phyloP scores from a whole-genome alignment of 2,329 filamentous ascomycete species.

The Diaporthe aspalathi region DNA sequence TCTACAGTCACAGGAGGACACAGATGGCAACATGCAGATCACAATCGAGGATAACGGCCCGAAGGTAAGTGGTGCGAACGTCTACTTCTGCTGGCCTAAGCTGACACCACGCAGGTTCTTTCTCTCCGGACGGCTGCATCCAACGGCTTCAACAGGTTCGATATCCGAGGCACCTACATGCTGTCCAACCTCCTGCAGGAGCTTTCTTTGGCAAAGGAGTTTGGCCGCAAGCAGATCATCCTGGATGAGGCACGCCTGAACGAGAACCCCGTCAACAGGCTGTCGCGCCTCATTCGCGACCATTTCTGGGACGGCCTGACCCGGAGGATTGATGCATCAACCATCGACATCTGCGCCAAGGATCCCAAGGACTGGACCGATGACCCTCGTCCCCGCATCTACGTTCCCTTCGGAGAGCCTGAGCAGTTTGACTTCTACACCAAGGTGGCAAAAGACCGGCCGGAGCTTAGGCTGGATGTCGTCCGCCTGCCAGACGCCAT shows the following conservation, averaged over 20 bases:
- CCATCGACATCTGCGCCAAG: conserved; percentile 84
- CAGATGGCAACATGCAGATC: conserved; percentile 94
- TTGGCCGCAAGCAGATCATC: conserved; percentile 88
- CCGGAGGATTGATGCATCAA: conserved; percentile 87
- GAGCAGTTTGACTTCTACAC: conserved; percentile 93
- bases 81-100: background rate
- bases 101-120: conserved; percentile 68
- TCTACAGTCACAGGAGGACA: conserved; percentile 87
- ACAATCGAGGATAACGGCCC: conserved; percentile 96
- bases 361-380: conserved; percentile 97
- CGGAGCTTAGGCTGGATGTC: conserved; percentile 89
- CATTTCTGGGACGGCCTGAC: conserved; percentile 95
- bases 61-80: conserved; percentile 67
- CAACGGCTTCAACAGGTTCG: conserved; percentile 86
- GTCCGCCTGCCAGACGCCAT: conserved; percentile 73
- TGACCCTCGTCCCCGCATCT: conserved; percentile 90
- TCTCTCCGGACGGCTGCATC: conserved; percentile 87
- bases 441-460: conserved; percentile 79
- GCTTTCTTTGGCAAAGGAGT: conserved; percentile 90
- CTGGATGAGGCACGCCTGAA: conserved; percentile 91
- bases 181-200: conserved; percentile 96
- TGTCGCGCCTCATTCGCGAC: conserved; percentile 86
- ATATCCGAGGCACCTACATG: conserved; percentile 96
- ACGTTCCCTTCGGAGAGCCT: conserved; percentile 84
- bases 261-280: conserved; percentile 91